Evolutionary conservation across 1,284 basidiomycete species (phyloP).

Genomic region (Cutaneotrichosporon sp.): DNA sequence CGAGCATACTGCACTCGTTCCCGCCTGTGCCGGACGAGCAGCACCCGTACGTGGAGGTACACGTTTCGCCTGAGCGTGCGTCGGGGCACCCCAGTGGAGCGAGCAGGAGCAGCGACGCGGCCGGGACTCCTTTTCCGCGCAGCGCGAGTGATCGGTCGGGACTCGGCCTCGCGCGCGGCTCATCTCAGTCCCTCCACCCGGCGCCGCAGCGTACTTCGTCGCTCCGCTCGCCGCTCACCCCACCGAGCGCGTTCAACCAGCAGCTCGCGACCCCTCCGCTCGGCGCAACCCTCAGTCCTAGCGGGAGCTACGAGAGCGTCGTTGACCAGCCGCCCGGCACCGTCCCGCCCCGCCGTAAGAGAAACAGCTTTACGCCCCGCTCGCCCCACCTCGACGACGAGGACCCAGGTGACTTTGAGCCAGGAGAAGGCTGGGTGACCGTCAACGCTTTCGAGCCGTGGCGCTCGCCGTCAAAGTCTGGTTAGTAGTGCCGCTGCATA

Average conservation of each 20-base stretch:
- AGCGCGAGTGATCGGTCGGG: constrained; percentile 19
- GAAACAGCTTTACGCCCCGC: constrained; percentile 12
- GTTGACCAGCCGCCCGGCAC: neutral
- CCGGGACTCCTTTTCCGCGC: constrained; percentile 28
- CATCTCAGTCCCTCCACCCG: neutral
- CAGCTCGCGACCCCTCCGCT: neutral
- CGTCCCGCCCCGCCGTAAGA: constrained; percentile 1
- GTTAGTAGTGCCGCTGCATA: no score
- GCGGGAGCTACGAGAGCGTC: constrained; percentile 3
- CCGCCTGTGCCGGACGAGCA: constrained; percentile 43
- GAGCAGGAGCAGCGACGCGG: neutral
- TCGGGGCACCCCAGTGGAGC: neutral
- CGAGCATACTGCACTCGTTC: constrained; percentile 18
- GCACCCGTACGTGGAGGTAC: constrained; percentile 40
- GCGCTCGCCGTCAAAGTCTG: neutral
- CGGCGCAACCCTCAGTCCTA: neutral
- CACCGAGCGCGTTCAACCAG: neutral
- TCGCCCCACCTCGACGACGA: constrained; percentile 43
- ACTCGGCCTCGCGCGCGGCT: constrained; percentile 24
- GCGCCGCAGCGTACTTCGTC: constrained; percentile 1
- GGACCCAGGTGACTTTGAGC: constrained; percentile 44
- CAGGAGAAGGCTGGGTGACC: constrained; percentile 43
- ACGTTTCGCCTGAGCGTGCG: constrained; percentile 22
- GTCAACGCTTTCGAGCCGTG: constrained; percentile 34
- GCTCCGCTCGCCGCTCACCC: neutral